Percentiles rank a stretch among this genome's conserved stretches.
Conservation (phyloP, 2,329 filamentous ascomycete genomes). For the Orbilia blumenaviensis region DNA sequence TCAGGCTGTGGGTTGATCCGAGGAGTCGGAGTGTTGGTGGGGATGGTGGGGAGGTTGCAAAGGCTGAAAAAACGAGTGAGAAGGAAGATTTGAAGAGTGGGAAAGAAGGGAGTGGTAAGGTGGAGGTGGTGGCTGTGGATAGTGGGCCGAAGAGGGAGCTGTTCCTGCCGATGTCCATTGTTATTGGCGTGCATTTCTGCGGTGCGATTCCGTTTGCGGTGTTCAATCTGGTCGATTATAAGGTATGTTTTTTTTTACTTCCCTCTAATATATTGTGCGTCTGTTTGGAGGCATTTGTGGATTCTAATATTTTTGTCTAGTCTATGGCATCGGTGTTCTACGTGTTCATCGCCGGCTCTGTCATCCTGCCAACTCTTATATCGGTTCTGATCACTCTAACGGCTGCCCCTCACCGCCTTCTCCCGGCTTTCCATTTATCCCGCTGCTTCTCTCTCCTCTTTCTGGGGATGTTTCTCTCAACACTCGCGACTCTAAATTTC, state of each 20-base stretch:
- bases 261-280: too few relatives aligned
- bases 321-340: slow-evolving; percentile 70
- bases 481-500: slow-evolving; percentile 95
- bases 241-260: slow-evolving; percentile 67
- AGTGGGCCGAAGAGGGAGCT: slow-evolving; percentile 70
- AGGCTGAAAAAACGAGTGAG: slow-evolving; percentile 55
- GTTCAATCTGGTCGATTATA: slow-evolving; percentile 78
- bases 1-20: slow-evolving; percentile 91
- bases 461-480: slow-evolving; percentile 88
- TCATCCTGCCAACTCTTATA: slow-evolving; percentile 68
- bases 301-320: slow-evolving; percentile 63
- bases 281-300: too few relatives aligned
- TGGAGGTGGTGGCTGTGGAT: slow-evolving; percentile 56
- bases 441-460: slow-evolving; percentile 93
- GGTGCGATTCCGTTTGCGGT: slow-evolving; percentile 82
- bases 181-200: slow-evolving; percentile 77
- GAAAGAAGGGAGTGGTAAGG: slow-evolving; percentile 41
- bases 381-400: slow-evolving; percentile 66
- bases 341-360: slow-evolving; percentile 68
- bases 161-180: slow-evolving; percentile 76
- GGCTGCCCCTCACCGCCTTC: slow-evolving; percentile 66
- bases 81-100: too few relatives aligned
- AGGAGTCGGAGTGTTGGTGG: slow-evolving; percentile 68
- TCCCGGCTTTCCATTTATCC: slow-evolving; percentile 76
- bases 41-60: slow-evolving; percentile 56